phyloP scores from a whole-genome alignment of 176 grass and related monocot species.

The Microstegium vimineum region DNA sequence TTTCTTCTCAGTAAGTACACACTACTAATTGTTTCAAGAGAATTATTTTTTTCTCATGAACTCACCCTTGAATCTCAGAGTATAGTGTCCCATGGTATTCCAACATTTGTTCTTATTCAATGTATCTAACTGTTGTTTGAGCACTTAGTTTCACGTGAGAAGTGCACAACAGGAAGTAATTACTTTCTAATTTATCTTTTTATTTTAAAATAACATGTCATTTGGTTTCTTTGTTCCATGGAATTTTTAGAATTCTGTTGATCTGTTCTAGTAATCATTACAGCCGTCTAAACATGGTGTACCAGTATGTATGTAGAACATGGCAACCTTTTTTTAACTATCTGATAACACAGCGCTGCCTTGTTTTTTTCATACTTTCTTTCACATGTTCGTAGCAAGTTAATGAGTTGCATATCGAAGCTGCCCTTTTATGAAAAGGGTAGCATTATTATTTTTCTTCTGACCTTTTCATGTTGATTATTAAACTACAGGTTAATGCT shows the following conservation, averaged over 20 bases:
- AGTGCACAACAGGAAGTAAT: not conserved
- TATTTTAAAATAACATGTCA: not conserved
- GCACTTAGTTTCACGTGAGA: not conserved
- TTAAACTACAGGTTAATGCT: constrained; percentile 69
- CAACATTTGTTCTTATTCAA: not conserved
- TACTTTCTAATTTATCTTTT: constrained; percentile 3
- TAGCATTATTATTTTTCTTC: not conserved
- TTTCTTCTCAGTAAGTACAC: constrained; percentile 89
- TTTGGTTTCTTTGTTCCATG: not conserved
- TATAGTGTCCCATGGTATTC: not conserved
- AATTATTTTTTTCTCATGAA: not conserved
- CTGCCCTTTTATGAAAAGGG: not conserved
- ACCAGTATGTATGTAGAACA: not conserved
- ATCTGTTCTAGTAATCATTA: not conserved
- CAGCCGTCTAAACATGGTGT: not conserved
- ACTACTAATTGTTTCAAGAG: not conserved
- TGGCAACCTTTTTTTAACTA: not conserved
- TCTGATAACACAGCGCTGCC: not conserved
- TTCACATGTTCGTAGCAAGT: not conserved
- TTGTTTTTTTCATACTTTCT: not conserved
- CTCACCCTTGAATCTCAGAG: not conserved
- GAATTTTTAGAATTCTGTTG: not conserved
- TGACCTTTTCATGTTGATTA: constrained; percentile 9
- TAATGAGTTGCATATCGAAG: not conserved
- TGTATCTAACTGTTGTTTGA: not conserved